phyloP scores from a whole-genome alignment of 2,329 filamentous ascomycete genomes.

The Aspergillus terreus region DNA sequence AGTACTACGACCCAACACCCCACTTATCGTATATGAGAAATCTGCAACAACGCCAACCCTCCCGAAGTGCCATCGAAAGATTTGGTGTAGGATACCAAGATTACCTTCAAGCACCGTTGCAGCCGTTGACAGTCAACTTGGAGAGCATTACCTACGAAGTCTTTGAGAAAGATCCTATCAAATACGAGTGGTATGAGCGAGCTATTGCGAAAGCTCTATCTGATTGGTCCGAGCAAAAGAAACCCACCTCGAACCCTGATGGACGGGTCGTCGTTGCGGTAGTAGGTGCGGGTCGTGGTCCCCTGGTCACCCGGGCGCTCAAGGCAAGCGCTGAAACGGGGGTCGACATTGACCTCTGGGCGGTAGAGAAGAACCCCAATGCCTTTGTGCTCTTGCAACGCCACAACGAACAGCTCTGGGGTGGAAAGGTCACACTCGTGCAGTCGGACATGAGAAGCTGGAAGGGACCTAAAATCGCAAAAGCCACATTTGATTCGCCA shows the following conservation, averaged over 20 bases:
- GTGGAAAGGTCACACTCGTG: conserved; percentile 74
- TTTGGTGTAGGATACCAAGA: conserved; percentile 79
- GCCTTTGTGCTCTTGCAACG: conserved; percentile 88
- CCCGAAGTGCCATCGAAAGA: conserved; percentile 59
- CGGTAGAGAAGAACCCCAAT: conserved; percentile 97
- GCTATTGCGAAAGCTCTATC: conserved; percentile 76
- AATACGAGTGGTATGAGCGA: conserved; percentile 91
- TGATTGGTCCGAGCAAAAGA: conserved; percentile 71
- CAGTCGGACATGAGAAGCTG: conserved; percentile 97
- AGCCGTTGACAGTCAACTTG: conserved; percentile 91
- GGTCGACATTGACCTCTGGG: conserved; percentile 81
- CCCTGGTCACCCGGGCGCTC: conserved; percentile 82
- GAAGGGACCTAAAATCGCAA: conserved; percentile 65
- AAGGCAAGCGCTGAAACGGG: conserved; percentile 72
- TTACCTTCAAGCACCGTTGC: conserved; percentile 90
- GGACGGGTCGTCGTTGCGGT: conserved; percentile 82
- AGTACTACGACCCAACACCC: conserved; percentile 54
- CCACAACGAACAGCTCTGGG: conserved; percentile 82
- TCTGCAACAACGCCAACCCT: conserved; percentile 76
- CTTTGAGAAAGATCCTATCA: conserved; percentile 96
- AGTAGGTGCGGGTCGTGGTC: conserved; percentile 87
- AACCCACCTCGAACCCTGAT: conserved; percentile 68
- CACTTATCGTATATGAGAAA: conserved; percentile 80
- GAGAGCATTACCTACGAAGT: conserved; percentile 98
- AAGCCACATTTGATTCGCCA: conserved; percentile 2